Base-by-base conservation (phyloP, 768 basidiomycete species). In the Mycena epipterygia region DNA sequence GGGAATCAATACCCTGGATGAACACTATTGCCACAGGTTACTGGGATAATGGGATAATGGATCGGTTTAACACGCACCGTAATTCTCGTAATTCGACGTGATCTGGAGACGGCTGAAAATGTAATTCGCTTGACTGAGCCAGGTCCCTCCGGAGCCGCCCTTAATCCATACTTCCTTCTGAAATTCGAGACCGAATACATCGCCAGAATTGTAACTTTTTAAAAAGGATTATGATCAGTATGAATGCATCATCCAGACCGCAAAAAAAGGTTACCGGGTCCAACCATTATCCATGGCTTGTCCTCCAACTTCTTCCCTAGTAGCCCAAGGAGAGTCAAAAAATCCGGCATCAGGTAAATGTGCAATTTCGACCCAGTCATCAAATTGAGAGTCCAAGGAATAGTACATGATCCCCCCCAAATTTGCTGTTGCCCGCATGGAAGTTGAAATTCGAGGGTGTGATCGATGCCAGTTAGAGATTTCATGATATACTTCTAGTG, bases 81-180 rank as follows among this genome's bases (percentile, higher is more conserved):
- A 60, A 32, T 60, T 37, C 27, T 60, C 48, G 5, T 52, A 32
- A 27, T 55, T 19, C 12, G 56, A 67, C 0, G 0, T 48, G 33
- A 67, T 67, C n/a, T 32, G 25, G 1, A 49, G 65, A 7, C 21
- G 39, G 29, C 17, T 27, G 32, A 68, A 68, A 19, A 61, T 46
- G 12, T 60, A 41, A 27, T 61, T 68, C 17, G 67, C 58, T 29
- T 68, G 67, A 35, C 16, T 14, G 11, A 61, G 30, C 67, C 67
- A 67, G 37, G 11, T 17, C 2, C 41, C 12, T 39, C 6, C 3
- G 11, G 14, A 2, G 39, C 30, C 17, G 37, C 19, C 35, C n/a
- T 23, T 37, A 13, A 6, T 2, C 5, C n/a, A n/a, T n/a, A n/a
- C n/a, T n/a, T n/a, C n/a, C n/a, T n/a, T n/a, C n/a, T n/a, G n/a